Evolutionary conservation across 176 grass and related monocot genomes (phyloP), one percentile per base, ranked within the genome.

Genomic region (Carex scoparia): DNA sequence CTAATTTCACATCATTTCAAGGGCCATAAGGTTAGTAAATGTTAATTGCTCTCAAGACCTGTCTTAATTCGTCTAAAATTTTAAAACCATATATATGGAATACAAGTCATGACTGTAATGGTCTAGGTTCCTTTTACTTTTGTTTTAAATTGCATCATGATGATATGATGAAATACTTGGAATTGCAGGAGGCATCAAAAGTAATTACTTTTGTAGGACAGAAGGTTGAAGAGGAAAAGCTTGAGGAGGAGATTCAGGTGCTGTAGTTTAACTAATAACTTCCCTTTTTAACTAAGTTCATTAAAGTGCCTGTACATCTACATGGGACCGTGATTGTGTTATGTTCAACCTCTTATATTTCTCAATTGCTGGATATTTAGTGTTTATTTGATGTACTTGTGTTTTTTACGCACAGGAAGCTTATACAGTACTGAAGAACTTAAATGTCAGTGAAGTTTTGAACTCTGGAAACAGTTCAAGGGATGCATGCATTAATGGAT

Each of bases 1-100:
- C 62, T 83, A 83, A 55, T 83, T 83, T 68, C 81, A 15, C 61
- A 66, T 66, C 81, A 83, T 83, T 9, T 83, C 40, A 83, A 83
- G 81, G 81, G 13, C 19, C 63, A 66, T 60, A 83, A 83, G 58
- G 81, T 83, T 57, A 35, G 74, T 78, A 15, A 15, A 57, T 69
- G 65, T 18, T 69, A 16, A 38, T 57, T 57, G 7, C 35, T 57
- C 28, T 9, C 10, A 78, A 78, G 74, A 11, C 19, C 12, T 57
- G 23, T 27, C 48, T 78, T 57, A 11, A 57, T 57, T 46, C 38
- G 10, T 18, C 6, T 78, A 7, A 56, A 75, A 27, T 31, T 54
- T 27, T 75, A 2, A 27, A 54, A 53, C n/a, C 13, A 30, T 13
- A 28, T 78, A 56, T 78, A 32, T 4, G 23, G 28, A 48, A 78